phyloP scores from a whole-genome alignment of 148 eudicot species.

The Pouteria glomerata region DNA sequence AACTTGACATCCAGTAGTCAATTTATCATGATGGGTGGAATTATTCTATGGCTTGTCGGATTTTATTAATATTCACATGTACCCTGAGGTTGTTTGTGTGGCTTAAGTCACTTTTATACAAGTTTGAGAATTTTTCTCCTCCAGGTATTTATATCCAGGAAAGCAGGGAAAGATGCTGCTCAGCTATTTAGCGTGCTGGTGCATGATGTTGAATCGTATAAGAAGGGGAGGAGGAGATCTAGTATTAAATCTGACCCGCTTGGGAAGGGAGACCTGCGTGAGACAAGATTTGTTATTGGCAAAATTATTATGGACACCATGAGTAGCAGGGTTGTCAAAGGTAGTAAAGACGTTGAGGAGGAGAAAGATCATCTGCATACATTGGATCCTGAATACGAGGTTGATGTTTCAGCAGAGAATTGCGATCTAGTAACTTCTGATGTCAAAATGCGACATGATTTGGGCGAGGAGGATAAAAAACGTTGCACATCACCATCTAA shows the following conservation, averaged over 20 bases:
- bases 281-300: constrained; percentile 62
- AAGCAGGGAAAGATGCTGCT: constrained; percentile 19
- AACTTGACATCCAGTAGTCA: background rate
- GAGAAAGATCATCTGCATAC: constrained; percentile 12
- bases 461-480: constrained; percentile 14
- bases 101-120: background rate
- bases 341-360: constrained; percentile 15
- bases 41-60: background rate
- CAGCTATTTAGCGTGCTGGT: constrained; percentile 29
- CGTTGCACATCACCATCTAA: constrained; percentile 2
- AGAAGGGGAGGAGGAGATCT: constrained; percentile 16
- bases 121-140: background rate
- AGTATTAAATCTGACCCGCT: constrained; percentile 46
- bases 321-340: constrained; percentile 20
- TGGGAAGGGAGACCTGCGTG: constrained; percentile 34
- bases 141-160: constrained; percentile 55
- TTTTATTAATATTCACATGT: background rate
- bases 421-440: background rate
- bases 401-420: background rate
- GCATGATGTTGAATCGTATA: constrained; percentile 20
- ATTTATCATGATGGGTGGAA: background rate
- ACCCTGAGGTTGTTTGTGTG: background rate
- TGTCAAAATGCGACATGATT: background rate
- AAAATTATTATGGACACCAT: constrained; percentile 56
- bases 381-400: constrained; percentile 8